Percentiles rank a stretch among this genome's conserved stretches.
Conservation (phyloP, 2,329 filamentous ascomycete genomes). For the Pyricularia sp. region DNA sequence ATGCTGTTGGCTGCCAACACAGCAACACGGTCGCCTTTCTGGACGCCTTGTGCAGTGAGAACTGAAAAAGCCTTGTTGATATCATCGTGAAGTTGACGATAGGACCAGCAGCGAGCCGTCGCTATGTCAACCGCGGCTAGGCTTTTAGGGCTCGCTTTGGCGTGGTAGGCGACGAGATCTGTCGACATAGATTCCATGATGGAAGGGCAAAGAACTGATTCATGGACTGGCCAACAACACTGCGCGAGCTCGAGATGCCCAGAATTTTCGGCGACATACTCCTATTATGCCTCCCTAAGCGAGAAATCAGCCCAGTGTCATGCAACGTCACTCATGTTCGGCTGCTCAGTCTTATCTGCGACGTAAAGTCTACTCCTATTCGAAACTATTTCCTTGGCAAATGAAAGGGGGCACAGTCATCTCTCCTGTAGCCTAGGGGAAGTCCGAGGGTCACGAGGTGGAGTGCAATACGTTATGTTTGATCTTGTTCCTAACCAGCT, state of each 20-base stretch:
- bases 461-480: background rate
- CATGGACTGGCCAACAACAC: no score
- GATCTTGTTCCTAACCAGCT: background rate
- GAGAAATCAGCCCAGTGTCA: background rate
- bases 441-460: background rate
- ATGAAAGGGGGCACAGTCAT: background rate
- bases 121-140: background rate
- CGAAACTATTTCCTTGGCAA: no score
- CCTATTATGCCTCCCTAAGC: background rate
- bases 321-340: background rate
- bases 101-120: background rate
- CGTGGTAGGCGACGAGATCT: background rate
- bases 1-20: constrained; percentile 6
- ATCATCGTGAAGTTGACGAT: constrained; percentile 6
- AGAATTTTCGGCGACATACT: no score
- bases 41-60: background rate
- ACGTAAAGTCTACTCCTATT: background rate
- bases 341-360: background rate
- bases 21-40: constrained; percentile 6
- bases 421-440: no score
- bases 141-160: background rate
- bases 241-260: no score
- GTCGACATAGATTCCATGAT: background rate
- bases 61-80: background rate
- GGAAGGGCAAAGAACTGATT: background rate